Evolutionary conservation across 441 rosid genomes (phyloP).

Genomic region (Populus hybrid): DNA sequence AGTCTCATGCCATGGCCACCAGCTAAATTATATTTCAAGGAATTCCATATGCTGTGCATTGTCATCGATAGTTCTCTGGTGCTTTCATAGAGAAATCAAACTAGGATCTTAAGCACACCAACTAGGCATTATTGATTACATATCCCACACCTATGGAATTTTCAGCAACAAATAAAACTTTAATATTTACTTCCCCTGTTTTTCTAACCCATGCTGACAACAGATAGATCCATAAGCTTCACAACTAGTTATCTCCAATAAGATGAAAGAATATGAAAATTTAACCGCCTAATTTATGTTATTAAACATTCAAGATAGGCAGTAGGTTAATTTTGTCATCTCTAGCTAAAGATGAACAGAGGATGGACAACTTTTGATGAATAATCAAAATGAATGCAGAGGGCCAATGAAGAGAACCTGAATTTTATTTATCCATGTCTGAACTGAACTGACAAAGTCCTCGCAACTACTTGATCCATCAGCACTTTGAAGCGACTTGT

Average conservation of each 20-base stretch:
- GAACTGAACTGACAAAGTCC: conserved; percentile 76
- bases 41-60: not conserved
- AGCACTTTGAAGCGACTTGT: conserved; percentile 50
- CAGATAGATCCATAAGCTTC: not conserved
- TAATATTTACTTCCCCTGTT: not conserved
- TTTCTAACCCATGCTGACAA: not conserved
- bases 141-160: not conserved
- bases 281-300: not conserved
- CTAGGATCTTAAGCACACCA: not conserved
- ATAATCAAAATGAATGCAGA: conserved; percentile 3
- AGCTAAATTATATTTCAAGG: not conserved
- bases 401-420: conserved; percentile 41
- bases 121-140: not conserved
- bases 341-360: not conserved
- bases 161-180: not conserved
- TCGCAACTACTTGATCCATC: conserved; percentile 67
- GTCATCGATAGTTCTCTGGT: not conserved
- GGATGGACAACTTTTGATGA: not conserved
- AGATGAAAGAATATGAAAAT: not conserved
- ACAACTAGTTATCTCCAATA: not conserved
- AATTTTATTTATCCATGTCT: conserved; percentile 71
- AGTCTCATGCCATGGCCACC: conserved; percentile 2
- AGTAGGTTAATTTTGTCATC: not conserved
- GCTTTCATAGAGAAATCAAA: not conserved
- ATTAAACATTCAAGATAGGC: not conserved